These are phyloP conservation scores for Colletotrichum cordylinicola DNA, from an alignment of 2,329 filamentous ascomycete species.

Conservation along the genomic window DNA sequence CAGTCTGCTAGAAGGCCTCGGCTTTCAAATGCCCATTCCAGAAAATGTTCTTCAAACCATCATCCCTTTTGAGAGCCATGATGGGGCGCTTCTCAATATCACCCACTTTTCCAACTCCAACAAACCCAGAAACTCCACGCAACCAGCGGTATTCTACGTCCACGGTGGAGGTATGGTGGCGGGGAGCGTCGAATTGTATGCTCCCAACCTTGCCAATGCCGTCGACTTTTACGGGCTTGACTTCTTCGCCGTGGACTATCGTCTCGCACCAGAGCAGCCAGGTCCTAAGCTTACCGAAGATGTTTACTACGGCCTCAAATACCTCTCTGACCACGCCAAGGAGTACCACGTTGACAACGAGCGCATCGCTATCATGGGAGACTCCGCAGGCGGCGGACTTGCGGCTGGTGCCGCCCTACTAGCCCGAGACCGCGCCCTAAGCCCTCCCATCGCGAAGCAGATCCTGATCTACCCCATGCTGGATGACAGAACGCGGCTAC, in stretches of 20 bases:
- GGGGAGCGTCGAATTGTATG: slow-evolving; percentile 30
- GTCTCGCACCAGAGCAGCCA: slow-evolving; percentile 45
- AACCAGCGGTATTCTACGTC: slow-evolving; percentile 37
- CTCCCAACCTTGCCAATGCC: slow-evolving; percentile 27
- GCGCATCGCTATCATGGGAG: slow-evolving; percentile 26
- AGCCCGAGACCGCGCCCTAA: slow-evolving; percentile 30
- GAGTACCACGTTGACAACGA: slow-evolving; percentile 25
- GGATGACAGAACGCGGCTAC: slow-evolving; percentile 29
- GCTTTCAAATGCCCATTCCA: neutral
- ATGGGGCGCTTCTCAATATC: slow-evolving; percentile 22
- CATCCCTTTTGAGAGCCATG: slow-evolving; percentile 22
- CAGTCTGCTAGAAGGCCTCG: neutral
- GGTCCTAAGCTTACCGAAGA: slow-evolving; percentile 41
- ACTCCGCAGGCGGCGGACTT: slow-evolving; percentile 27
- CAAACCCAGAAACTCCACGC: neutral
- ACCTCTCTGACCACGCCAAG: slow-evolving; percentile 27
- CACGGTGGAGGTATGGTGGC: slow-evolving; percentile 48
- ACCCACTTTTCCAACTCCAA: slow-evolving; percentile 17
- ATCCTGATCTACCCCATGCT: slow-evolving; percentile 40
- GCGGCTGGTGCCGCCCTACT: slow-evolving; percentile 41
- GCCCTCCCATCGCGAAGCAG: slow-evolving; percentile 35
- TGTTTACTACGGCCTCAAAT: slow-evolving; percentile 34
- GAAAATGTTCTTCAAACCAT: slow-evolving; percentile 11
- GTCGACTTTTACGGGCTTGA: slow-evolving; percentile 34
- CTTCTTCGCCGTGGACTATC: slow-evolving; percentile 44